A percentile compares a stretch with the other conserved stretches of the same genome.
Conservation (phyloP, 306 rosid genomes). For the Trifolium subterraneum region DNA sequence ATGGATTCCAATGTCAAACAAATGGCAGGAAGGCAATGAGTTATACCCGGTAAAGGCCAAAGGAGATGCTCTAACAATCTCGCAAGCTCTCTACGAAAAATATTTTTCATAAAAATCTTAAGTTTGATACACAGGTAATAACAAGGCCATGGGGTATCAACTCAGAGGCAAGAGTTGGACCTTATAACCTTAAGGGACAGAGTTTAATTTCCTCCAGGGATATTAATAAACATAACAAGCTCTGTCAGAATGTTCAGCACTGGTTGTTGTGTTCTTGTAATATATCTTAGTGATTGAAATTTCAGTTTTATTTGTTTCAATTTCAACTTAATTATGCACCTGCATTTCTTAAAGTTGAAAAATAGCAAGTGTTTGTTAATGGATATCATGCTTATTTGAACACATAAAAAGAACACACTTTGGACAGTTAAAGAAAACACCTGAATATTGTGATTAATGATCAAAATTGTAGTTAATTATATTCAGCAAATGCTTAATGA, state of each 20-base stretch:
- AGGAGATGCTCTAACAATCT: conserved; percentile 77
- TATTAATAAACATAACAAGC: not conserved
- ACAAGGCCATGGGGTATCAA: not conserved
- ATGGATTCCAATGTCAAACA: conserved; percentile 83
- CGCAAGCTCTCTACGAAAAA: conserved; percentile 63
- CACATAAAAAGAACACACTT: too few relatives aligned
- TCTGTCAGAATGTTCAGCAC: conserved; percentile 16
- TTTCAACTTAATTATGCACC: too few relatives aligned
- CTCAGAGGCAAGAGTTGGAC: not conserved
- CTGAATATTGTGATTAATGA: too few relatives aligned
- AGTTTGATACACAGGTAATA: conserved; percentile 12
- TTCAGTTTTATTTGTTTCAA: conserved; percentile 4
- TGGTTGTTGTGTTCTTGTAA: conserved; percentile 22
- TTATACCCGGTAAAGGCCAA: conserved; percentile 66
- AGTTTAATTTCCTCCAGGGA: not conserved
- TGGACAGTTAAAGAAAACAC: too few relatives aligned
- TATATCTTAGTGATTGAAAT: conserved; percentile 21
- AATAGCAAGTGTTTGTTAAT: too few relatives aligned
- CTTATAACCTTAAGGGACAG: not conserved
- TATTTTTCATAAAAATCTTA: conserved; percentile 46
- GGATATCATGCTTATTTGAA: too few relatives aligned
- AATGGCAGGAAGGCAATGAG: conserved; percentile 83
- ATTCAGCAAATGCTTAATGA: too few relatives aligned
- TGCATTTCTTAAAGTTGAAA: too few relatives aligned
- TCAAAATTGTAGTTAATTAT: too few relatives aligned